Percentiles rank a stretch among this genome's conserved stretches.
phyloP scores from a whole-genome alignment of 257 asterid species.

The Fraxinus quadrangulata region DNA sequence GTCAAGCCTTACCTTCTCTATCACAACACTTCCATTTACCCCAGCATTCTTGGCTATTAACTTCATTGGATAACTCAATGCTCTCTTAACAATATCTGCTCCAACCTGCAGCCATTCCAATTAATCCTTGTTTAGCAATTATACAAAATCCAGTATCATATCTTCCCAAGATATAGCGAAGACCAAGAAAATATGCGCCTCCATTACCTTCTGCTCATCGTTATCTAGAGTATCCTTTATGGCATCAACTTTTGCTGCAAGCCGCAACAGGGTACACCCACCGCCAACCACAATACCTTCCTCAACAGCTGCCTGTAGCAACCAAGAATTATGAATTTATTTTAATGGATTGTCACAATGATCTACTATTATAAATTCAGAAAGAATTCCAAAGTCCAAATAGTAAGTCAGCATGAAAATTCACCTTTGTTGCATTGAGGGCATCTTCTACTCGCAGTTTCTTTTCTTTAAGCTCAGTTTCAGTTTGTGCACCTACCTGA shows the following conservation, averaged over 20 bases:
- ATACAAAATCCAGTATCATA: neutral
- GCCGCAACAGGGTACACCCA: conserved; percentile 64
- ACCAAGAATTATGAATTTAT: neutral
- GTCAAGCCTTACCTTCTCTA: conserved; percentile 46
- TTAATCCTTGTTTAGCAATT: neutral
- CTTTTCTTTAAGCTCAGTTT: conserved; percentile 50
- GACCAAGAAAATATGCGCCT: neutral
- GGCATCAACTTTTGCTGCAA: conserved; percentile 56
- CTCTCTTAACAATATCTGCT: conserved; percentile 61
- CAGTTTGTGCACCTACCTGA: conserved; percentile 54
- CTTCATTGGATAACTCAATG: conserved; percentile 61
- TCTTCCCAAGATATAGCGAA: neutral
- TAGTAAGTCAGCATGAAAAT: neutral
- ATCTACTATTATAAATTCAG: neutral
- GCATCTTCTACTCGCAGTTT: conserved; percentile 54
- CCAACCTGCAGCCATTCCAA: conserved; percentile 42
- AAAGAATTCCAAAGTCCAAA: neutral
- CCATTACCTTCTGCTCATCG: conserved; percentile 44
- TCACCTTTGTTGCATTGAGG: conserved; percentile 46
- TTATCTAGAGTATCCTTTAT: conserved; percentile 57
- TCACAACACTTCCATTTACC: conserved; percentile 56
- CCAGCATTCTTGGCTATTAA: conserved; percentile 66
- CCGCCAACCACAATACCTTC: conserved; percentile 83
- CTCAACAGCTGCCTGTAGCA: conserved; percentile 62
- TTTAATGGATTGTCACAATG: neutral